Evolutionary conservation across 768 basidiomycete species (phyloP).

Genomic region (Obba rivulosa): DNA sequence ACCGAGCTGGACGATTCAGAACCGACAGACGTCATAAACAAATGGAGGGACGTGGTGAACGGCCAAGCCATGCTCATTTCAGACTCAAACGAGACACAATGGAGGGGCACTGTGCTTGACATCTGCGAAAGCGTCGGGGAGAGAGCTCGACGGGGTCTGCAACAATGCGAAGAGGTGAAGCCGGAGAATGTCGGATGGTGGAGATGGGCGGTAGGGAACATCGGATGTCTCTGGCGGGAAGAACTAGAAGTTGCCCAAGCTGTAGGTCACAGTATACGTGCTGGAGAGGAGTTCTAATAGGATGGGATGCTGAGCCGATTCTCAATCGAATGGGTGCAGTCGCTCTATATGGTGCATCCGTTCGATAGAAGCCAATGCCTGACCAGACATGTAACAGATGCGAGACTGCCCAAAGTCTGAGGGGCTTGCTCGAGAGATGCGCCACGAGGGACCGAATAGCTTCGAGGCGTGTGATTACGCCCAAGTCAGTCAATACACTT

Average conservation of each 20-base stretch:
- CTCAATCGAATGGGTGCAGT: too few species aligned
- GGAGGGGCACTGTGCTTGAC: conserved; percentile 29
- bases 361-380: too few species aligned
- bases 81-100: conserved; percentile 22
- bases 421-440: too few species aligned
- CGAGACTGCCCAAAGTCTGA: too few species aligned
- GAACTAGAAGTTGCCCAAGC: conserved; percentile 46
- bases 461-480: too few species aligned
- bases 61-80: conserved; percentile 22
- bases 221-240: conserved; percentile 58
- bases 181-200: conserved; percentile 21
- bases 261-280: conserved; percentile 40
- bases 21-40: conserved; percentile 21
- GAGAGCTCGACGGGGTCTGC: conserved; percentile 37
- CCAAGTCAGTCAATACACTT: too few species aligned
- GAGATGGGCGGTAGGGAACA: conserved; percentile 30
- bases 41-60: conserved; percentile 51
- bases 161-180: conserved; percentile 6
- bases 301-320: too few species aligned
- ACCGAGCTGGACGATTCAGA: too few species aligned
- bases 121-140: conserved; percentile 38
- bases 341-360: too few species aligned
- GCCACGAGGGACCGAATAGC: too few species aligned
- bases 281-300: conserved; percentile 43
- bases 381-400: too few species aligned